Base-by-base conservation (phyloP, 139 green algal species). In the Closterium sp. region DNA sequence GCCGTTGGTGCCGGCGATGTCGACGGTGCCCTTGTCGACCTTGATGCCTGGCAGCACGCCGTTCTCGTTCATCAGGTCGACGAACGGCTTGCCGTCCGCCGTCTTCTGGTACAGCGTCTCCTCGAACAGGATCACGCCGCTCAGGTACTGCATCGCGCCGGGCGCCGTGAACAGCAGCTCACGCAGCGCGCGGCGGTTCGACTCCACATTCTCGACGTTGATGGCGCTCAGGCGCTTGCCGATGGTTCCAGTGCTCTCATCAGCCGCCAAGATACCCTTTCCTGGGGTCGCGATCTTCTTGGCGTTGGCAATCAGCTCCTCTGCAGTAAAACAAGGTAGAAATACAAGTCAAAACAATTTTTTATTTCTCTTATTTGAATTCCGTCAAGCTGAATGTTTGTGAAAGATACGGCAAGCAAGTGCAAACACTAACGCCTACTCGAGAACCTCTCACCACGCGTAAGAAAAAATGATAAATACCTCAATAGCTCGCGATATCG, bases 161-260 rank as follows among this genome's bases (percentile, higher is more conserved):
- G 94, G 97, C 88, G 98, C 97, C 93, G 96, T 97, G 85, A 98
- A 92, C 90, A 99, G 97, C 91, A 99, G 96, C 97, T 99, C 97
- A 88, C 98, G 97, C 96, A 99, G 99, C 9, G 96, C 95, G 88
- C 96, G 97, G 88, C 98, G 96, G 98, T 99, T 99, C 3, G 86
- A 13, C 97, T 99, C 98, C 70, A 97, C 99, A 97, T 99, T 99
- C 95, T 99, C 98, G 73, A 99, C 96, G 91, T 96, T 97, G 91
- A 99, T 98, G 93, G 96, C 97, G 92, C 98, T 97, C 92, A 99
- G 97, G 90, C 98, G 97, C 97, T 98, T 98, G 91, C 97, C 97
- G 95, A 97, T 98, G 93, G 98, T 99, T 93, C 97, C 98, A 95
- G 99, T 99, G 94, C 97, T 99, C 97, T 99, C 98, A 91, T 99